Conservation (phyloP, 345 rosid genomes). For the Carallia pectinifolia region DNA sequence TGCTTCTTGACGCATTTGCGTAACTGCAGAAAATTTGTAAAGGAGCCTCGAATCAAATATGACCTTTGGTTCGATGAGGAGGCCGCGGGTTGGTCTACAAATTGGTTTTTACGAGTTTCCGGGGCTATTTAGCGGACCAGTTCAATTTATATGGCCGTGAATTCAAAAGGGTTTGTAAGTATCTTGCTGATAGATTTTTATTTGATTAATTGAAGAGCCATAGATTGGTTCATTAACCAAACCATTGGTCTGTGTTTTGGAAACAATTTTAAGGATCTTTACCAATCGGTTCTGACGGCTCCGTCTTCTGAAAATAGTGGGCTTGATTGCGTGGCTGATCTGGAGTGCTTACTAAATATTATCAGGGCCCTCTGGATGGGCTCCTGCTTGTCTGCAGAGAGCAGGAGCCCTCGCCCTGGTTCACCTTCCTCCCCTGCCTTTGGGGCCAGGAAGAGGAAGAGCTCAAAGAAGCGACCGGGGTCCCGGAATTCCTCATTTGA, state of each 20-base stretch:
- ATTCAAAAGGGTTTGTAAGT: slow-evolving; percentile 1
- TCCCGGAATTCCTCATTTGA: slow-evolving; percentile 64
- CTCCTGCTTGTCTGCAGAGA: slow-evolving; percentile 97
- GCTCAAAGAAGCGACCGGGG: slow-evolving; percentile 52
- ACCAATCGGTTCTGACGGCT: slow-evolving; percentile 44
- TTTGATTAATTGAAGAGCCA: not conserved
- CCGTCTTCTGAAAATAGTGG: slow-evolving; percentile 57
- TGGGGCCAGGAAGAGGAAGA: slow-evolving; percentile 65
- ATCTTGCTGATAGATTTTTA: not conserved
- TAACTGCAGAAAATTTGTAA: not conserved
- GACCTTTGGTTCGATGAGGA: not conserved
- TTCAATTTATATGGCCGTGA: not conserved
- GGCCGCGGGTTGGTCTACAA: not conserved
- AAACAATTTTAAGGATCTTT: not conserved
- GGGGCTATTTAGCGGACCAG: not conserved
- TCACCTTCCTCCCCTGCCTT: slow-evolving; percentile 71
- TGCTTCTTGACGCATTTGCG: slow-evolving; percentile 7
- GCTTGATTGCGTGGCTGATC: slow-evolving; percentile 65
- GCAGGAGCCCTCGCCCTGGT: slow-evolving; percentile 88
- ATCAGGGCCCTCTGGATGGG: slow-evolving; percentile 99
- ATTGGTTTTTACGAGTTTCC: not conserved
- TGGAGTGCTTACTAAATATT: slow-evolving; percentile 89
- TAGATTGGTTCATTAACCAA: slow-evolving; percentile 4
- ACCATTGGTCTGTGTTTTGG: not conserved
- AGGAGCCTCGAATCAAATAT: slow-evolving; percentile 8